phyloP scores from a whole-genome alignment of 768 basidiomycete genomes.

The Coprinopsis sp. region DNA sequence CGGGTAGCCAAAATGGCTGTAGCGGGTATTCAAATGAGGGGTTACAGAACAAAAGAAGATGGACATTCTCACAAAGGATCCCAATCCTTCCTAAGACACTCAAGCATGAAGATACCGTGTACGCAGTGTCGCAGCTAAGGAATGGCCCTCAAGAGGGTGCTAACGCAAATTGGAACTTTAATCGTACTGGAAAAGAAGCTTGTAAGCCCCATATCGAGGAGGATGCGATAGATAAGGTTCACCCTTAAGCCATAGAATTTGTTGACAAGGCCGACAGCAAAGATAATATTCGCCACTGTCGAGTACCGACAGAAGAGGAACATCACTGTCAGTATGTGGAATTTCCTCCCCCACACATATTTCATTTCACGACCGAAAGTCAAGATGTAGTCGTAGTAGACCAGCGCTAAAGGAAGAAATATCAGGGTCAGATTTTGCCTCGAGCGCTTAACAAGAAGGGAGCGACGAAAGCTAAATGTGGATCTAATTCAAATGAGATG shows the following conservation, averaged over 20 bases:
- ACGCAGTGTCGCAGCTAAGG: conserved; percentile 4
- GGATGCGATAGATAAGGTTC: neutral
- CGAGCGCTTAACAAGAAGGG: neutral
- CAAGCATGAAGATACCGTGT: conserved; percentile 1
- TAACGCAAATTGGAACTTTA: neutral
- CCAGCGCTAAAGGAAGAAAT: neutral
- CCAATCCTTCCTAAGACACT: conserved; percentile 2
- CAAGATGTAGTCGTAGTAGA: conserved; percentile 11
- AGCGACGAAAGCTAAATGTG: neutral
- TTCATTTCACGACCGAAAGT: conserved; percentile 8
- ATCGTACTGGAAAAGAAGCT: neutral
- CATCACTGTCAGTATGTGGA: conserved; percentile 3
- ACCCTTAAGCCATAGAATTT: conserved; percentile 1
- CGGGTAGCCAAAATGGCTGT: neutral
- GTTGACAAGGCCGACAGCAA: neutral
- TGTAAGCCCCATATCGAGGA: neutral
- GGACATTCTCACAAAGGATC: conserved; percentile 1
- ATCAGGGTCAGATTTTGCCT: neutral
- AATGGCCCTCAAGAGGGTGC: neutral
- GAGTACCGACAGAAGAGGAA: conserved; percentile 7
- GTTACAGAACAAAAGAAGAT: no score
- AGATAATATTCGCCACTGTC: conserved; percentile 1
- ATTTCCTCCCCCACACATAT: conserved; percentile 8
- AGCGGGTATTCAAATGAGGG: neutral
- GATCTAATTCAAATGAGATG: no score